These are phyloP conservation scores for Phytopythium sindhum DNA, from an alignment of 352 stramenopile genomes.

Conservation along the genomic window DNA sequence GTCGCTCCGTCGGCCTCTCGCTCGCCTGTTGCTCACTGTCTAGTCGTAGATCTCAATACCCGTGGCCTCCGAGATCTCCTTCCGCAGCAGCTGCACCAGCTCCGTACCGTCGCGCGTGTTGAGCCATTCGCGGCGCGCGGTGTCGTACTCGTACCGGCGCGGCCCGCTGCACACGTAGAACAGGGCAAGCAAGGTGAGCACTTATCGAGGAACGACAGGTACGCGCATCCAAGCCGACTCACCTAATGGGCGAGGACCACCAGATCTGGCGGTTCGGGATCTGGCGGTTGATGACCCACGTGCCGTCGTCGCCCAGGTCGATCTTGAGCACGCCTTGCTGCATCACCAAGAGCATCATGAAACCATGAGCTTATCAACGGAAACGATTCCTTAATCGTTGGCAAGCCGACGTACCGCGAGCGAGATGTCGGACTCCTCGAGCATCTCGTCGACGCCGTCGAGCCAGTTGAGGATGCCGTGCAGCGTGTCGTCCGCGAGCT, in stretches of 20 bases:
- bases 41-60: constrained; percentile 79
- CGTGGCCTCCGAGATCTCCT: constrained; percentile 75
- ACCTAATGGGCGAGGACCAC: constrained; percentile 96
- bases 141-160: constrained; percentile 88
- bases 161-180: constrained; percentile 51
- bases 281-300: constrained; percentile 98
- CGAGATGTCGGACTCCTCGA: constrained; percentile 80
- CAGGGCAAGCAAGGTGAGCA: background rate
- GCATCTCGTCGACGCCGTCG: constrained; percentile 83
- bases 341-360: constrained; percentile 1
- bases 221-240: background rate
- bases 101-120: constrained; percentile 82
- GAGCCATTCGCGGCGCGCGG: constrained; percentile 60
- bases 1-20: constrained; percentile 3
- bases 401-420: constrained; percentile 45
- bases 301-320: constrained; percentile 90
- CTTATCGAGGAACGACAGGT: background rate
- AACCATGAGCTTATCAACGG: background rate
- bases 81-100: constrained; percentile 62
- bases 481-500: constrained; percentile 71
- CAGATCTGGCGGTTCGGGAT: constrained; percentile 96
- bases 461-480: constrained; percentile 74
- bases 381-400: background rate
- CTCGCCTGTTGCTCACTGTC: constrained; percentile 10
- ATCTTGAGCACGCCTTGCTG: constrained; percentile 96